Evolutionary conservation across 108 stramenopile genomes (phyloP).

Genomic region (Skeletonema marinoi): DNA sequence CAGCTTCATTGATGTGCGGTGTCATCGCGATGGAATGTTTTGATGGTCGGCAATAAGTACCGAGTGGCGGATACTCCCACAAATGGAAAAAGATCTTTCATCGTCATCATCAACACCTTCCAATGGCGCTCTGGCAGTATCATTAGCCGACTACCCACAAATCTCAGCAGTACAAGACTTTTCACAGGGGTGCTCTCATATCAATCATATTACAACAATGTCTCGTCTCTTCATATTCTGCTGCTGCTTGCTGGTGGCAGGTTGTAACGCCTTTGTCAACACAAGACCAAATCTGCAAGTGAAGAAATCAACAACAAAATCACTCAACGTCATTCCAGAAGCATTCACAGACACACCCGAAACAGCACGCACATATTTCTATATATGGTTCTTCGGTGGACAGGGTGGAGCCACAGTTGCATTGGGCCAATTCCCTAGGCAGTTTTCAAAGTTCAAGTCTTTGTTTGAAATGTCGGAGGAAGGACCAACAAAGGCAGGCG

Average conservation of each 20-base stretch:
- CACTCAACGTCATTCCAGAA: conserved; percentile 31
- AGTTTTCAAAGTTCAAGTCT: conserved; percentile 47
- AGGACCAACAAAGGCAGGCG: conserved; percentile 55
- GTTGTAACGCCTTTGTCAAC: neutral
- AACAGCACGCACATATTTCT: conserved; percentile 38
- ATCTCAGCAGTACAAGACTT: too few species aligned
- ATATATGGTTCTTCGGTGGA: conserved; percentile 71
- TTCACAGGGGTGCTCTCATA: too few species aligned
- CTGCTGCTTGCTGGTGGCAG: neutral
- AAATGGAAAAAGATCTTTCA: too few species aligned
- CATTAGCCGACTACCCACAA: too few species aligned
- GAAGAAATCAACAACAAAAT: neutral
- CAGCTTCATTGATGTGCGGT: neutral
- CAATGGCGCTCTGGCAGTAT: too few species aligned
- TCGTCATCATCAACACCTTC: neutral
- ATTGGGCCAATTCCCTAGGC: conserved; percentile 61
- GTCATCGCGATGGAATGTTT: neutral
- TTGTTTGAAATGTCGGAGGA: conserved; percentile 48
- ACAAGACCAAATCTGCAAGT: neutral
- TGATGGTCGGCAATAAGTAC: neutral
- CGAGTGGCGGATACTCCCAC: neutral
- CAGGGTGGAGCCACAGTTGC: conserved; percentile 70
- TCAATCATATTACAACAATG: neutral
- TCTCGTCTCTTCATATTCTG: neutral
- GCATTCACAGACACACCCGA: conserved; percentile 18